Percentiles rank a stretch among this genome's conserved stretches.
phyloP scores from a whole-genome alignment of 1,284 basidiomycete species.

The Rhizopogon parksii region DNA sequence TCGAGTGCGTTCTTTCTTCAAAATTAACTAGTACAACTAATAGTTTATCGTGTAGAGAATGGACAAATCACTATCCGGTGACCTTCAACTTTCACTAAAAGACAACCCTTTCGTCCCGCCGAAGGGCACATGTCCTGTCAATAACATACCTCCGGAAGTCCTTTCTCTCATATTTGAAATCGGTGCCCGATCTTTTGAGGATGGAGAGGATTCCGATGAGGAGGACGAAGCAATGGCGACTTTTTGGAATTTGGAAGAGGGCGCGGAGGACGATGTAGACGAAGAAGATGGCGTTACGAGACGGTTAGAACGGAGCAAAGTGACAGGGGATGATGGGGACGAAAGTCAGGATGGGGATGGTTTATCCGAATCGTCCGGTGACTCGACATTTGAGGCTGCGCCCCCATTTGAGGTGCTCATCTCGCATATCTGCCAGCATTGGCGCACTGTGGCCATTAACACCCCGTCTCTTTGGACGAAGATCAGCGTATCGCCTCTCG shows the following conservation, averaged over 20 bases:
- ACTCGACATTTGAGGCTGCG: neutral
- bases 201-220: conserved; percentile 6
- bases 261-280: neutral
- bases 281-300: neutral
- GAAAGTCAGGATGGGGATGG: conserved; percentile 6
- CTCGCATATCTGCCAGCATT: conserved; percentile 23
- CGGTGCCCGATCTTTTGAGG: conserved; percentile 8
- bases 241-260: conserved; percentile 1
- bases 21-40: neutral
- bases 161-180: conserved; percentile 24
- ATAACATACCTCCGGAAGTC: conserved; percentile 22
- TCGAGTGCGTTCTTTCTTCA: neutral
- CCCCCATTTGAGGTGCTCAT: conserved; percentile 16
- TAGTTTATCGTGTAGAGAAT: neutral
- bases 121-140: conserved; percentile 14
- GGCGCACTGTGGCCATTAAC: conserved; percentile 23
- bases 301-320: neutral
- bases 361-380: conserved; percentile 1
- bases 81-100: neutral
- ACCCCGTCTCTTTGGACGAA: conserved; percentile 26
- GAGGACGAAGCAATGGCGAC: conserved; percentile 8
- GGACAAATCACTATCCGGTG: neutral
- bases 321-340: neutral
- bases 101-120: conserved; percentile 21
- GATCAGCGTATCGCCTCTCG: conserved; percentile 10